These are phyloP conservation scores for Glycine tomentella DNA, from an alignment of 306 rosid species.

Conservation along the genomic window DNA sequence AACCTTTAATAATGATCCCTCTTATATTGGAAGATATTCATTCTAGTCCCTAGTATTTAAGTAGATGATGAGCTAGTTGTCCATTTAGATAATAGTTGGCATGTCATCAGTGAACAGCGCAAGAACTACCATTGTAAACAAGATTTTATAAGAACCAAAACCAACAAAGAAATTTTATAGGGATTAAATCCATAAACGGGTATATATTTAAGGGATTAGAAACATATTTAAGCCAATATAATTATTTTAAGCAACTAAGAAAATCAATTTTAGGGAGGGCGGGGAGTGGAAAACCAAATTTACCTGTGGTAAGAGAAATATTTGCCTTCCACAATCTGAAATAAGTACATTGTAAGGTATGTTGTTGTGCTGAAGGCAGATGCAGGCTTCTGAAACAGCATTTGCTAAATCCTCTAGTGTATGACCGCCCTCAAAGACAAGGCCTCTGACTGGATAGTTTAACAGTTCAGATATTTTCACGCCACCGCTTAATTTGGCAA, in stretches of 20 bases:
- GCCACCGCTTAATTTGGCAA: slow-evolving; percentile 53
- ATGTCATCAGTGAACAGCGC: too few relatives aligned
- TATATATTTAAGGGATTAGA: too few relatives aligned
- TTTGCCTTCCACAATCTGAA: slow-evolving; percentile 77
- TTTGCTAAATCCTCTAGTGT: slow-evolving; percentile 64
- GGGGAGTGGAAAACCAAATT: slow-evolving; percentile 6
- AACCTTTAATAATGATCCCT: too few relatives aligned
- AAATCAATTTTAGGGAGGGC: background rate
- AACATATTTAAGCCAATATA: too few relatives aligned
- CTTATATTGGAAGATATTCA: too few relatives aligned
- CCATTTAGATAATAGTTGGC: too few relatives aligned
- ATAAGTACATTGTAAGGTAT: slow-evolving; percentile 88
- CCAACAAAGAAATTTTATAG: too few relatives aligned
- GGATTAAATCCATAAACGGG: too few relatives aligned
- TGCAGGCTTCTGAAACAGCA: slow-evolving; percentile 83
- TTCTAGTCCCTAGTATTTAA: too few relatives aligned
- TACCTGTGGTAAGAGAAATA: slow-evolving; percentile 95
- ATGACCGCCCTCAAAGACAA: slow-evolving; percentile 81
- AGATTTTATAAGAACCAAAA: too few relatives aligned
- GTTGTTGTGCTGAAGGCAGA: slow-evolving; percentile 89
- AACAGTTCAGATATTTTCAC: slow-evolving; percentile 69
- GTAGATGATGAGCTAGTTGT: too few relatives aligned
- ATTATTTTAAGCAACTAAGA: background rate
- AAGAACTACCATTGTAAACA: too few relatives aligned
- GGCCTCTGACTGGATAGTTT: slow-evolving; percentile 88